These are phyloP conservation scores for Austroboletus festivus DNA, from an alignment of 768 basidiomycete species.

Conservation along the genomic window DNA sequence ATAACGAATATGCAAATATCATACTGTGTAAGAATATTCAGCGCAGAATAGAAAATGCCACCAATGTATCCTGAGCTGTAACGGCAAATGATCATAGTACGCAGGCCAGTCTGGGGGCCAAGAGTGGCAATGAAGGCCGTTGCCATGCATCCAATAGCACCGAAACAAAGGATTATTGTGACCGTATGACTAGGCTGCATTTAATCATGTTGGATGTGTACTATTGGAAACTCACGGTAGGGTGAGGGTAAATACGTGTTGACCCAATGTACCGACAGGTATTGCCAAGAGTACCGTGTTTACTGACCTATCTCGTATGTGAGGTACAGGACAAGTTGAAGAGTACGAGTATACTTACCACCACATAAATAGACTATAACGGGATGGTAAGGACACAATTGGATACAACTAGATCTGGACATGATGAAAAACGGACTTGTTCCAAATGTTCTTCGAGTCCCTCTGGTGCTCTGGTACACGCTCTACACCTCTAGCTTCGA, in stretches of 20 bases:
- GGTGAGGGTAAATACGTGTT: constrained; percentile 47
- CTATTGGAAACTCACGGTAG: constrained; percentile 35
- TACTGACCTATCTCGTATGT: constrained; percentile 36
- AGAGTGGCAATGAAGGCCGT: constrained; percentile 53
- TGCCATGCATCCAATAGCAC: constrained; percentile 38
- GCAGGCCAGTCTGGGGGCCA: constrained; percentile 50
- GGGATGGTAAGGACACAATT: too few species aligned
- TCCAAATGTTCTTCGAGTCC: constrained; percentile 42
- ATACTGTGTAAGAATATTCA: constrained; percentile 52
- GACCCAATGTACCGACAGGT: constrained; percentile 49
- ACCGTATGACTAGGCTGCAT: constrained; percentile 37
- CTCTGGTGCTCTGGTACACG: constrained; percentile 50
- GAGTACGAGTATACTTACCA: constrained; percentile 26
- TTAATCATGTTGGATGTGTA: not conserved
- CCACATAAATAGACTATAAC: constrained; percentile 42
- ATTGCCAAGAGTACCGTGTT: constrained; percentile 47
- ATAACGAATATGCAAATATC: not conserved
- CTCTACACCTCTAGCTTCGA: constrained; percentile 56
- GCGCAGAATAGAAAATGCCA: constrained; percentile 45
- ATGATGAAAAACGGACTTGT: constrained; percentile 35
- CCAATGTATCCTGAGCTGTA: constrained; percentile 50
- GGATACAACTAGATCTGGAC: too few species aligned
- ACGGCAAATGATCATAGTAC: constrained; percentile 52
- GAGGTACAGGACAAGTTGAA: not conserved
- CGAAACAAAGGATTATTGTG: constrained; percentile 45